A percentile compares a stretch with the other conserved stretches of the same genome.
phyloP scores from a whole-genome alignment of 2,329 filamentous ascomycete genomes.

The Cordyceps tenuipes region DNA sequence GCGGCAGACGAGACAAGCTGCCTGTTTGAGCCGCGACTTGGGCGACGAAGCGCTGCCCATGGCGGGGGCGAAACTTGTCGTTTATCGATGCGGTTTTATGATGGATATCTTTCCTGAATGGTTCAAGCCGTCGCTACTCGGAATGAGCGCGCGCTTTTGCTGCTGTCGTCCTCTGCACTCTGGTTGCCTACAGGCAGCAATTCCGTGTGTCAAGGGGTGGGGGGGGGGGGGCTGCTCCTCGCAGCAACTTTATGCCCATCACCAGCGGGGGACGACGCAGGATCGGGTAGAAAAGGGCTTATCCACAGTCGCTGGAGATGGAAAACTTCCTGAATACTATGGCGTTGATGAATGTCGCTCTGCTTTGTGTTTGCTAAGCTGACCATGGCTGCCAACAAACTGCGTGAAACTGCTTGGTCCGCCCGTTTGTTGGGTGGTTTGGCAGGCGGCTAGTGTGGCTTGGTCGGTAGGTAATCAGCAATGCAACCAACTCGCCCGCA shows the following conservation, averaged over 20 bases:
- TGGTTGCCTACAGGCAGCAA: not conserved
- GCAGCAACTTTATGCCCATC: not conserved
- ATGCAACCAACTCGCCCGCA: no score
- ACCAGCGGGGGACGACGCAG: not conserved
- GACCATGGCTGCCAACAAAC: not conserved
- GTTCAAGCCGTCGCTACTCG: not conserved
- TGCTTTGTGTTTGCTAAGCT: not conserved
- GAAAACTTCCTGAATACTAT: not conserved
- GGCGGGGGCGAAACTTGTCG: not conserved
- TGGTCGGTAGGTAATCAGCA: not conserved
- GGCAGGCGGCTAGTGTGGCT: not conserved
- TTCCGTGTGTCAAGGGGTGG: not conserved
- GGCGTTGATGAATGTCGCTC: not conserved
- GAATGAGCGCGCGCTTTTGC: not conserved
- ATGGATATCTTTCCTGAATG: not conserved
- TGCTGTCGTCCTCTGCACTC: not conserved
- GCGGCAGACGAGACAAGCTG: conserved; percentile 56
- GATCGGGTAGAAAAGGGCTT: not conserved
- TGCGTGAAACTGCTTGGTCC: not conserved
- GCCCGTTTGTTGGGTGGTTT: not conserved
- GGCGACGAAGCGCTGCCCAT: conserved; percentile 4
- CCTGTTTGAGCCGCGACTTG: conserved; percentile 24
- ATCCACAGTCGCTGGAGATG: not conserved
- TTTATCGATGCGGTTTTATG: not conserved
- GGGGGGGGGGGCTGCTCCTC: not conserved